These are phyloP conservation scores for Hymenotorrendiella dingleyae DNA, from an alignment of 2,329 filamentous ascomycete genomes.

Conservation along the genomic window DNA sequence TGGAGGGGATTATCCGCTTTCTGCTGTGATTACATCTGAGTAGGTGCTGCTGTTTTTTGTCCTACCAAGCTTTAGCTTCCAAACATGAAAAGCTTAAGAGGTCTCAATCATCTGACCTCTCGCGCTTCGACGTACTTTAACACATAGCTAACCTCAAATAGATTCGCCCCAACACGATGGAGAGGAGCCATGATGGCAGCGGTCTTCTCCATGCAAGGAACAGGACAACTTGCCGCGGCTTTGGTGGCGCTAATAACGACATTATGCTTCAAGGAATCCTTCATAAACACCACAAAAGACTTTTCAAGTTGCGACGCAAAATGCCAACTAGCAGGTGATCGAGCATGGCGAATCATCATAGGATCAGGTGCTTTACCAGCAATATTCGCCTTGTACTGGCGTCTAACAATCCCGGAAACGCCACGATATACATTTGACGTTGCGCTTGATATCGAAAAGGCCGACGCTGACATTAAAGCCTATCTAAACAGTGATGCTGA, in stretches of 20 bases:
- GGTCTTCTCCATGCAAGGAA: constrained; percentile 83
- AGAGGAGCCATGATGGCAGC: constrained; percentile 81
- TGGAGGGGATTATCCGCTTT: constrained; percentile 76
- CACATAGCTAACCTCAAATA: no score
- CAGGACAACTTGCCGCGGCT: constrained; percentile 73
- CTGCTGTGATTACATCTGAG: constrained; percentile 80
- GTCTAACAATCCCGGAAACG: constrained; percentile 80
- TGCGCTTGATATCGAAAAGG: constrained; percentile 68
- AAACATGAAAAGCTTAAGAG: no score
- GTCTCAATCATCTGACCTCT: no score
- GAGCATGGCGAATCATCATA: constrained; percentile 81
- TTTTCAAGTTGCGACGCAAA: constrained; percentile 55
- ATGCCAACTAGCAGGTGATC: constrained; percentile 67
- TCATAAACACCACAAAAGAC: constrained; percentile 45
- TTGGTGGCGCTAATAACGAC: constrained; percentile 72
- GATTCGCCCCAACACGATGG: constrained; percentile 80
- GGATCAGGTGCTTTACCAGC: constrained; percentile 70
- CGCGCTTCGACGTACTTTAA: no score
- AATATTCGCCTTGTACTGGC: constrained; percentile 76
- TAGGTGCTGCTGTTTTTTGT: no score
- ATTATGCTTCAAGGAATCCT: constrained; percentile 61
- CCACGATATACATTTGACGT: constrained; percentile 87
- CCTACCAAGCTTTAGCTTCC: no score
- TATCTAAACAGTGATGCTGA: constrained; percentile 62
- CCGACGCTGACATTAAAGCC: constrained; percentile 63